Conservation (phyloP, 1,284 basidiomycete genomes). For the Cryptococcus sp. region DNA sequence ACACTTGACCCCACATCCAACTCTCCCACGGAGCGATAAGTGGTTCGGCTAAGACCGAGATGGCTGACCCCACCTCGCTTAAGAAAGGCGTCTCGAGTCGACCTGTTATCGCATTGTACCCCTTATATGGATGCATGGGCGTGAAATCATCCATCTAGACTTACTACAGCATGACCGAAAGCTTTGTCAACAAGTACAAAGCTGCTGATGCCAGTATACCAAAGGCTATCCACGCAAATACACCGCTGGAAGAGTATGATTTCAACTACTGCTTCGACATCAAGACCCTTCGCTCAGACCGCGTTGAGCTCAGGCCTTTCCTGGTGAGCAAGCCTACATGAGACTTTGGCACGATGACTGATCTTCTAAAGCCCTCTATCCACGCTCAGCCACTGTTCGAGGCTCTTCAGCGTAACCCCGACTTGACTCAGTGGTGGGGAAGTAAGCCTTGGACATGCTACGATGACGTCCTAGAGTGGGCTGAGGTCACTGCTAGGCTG, state of each 20-base stretch:
- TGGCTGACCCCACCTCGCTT: no score
- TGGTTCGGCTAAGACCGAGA: no score
- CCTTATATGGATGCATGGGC: no score
- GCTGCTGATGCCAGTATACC: slow-evolving; percentile 10
- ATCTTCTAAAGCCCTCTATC: slow-evolving; percentile 18
- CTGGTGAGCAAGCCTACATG: no score
- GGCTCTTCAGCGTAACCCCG: slow-evolving; percentile 20
- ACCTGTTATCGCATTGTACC: no score
- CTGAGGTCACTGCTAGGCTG: slow-evolving; percentile 21
- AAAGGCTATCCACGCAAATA: slow-evolving; percentile 24
- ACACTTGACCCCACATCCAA: no score
- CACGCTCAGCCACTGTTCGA: slow-evolving; percentile 33
- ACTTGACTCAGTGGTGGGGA: slow-evolving; percentile 25
- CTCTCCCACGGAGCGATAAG: no score
- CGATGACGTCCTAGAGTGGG: slow-evolving; percentile 27
- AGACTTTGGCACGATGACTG: not conserved
- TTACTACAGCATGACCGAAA: not conserved
- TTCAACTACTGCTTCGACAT: slow-evolving; percentile 40
- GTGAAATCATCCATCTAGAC: no score
- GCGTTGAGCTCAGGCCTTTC: slow-evolving; percentile 30
- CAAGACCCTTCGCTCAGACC: slow-evolving; percentile 26
- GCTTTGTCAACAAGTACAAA: slow-evolving; percentile 21
- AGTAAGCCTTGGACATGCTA: slow-evolving; percentile 13
- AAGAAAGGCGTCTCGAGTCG: no score
- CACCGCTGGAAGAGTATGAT: slow-evolving; percentile 40